Evolutionary conservation across 805 yeast species (phyloP).

Genomic region (Candida easanensis): DNA sequence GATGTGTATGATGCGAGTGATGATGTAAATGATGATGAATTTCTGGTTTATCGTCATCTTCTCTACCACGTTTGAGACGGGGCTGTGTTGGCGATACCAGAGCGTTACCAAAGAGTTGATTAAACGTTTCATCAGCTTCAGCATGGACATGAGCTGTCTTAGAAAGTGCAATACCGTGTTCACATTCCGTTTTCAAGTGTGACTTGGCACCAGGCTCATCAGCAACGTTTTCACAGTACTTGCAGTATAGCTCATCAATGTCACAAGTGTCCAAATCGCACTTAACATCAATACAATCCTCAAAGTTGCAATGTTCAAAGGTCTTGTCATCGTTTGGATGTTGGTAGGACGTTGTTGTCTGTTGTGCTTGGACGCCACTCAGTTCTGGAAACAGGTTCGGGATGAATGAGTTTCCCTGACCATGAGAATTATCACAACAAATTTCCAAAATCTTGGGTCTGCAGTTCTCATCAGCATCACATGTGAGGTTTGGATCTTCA

Average conservation of each 20-base stretch:
- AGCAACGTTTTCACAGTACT: slow-evolving; percentile 27
- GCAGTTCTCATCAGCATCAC: slow-evolving; percentile 30
- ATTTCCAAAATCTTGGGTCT: slow-evolving; percentile 39
- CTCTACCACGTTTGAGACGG: slow-evolving; percentile 10
- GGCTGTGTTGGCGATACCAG: not conserved
- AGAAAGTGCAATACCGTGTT: not conserved
- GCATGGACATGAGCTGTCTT: not conserved
- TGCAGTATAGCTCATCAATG: slow-evolving; percentile 33
- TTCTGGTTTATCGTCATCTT: slow-evolving; percentile 16
- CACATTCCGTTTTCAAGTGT: not conserved
- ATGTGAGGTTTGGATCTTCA: slow-evolving; percentile 18
- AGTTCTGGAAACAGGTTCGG: slow-evolving; percentile 5
- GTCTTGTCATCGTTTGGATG: slow-evolving; percentile 15
- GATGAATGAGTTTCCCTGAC: slow-evolving; percentile 1
- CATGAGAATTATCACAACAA: slow-evolving; percentile 38
- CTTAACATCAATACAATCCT: slow-evolving; percentile 26
- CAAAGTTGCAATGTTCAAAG: slow-evolving; percentile 20
- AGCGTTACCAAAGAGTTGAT: not conserved
- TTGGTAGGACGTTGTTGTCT: not conserved
- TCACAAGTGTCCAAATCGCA: slow-evolving; percentile 31
- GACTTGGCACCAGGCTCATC: not conserved
- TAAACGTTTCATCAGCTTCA: not conserved
- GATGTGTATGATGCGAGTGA: slow-evolving; percentile 22
- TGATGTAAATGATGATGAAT: slow-evolving; percentile 24
- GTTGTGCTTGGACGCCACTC: not conserved